These are phyloP conservation scores for Cytospora paraplurivora DNA, from an alignment of 2,329 filamentous ascomycete species.

Conservation along the genomic window DNA sequence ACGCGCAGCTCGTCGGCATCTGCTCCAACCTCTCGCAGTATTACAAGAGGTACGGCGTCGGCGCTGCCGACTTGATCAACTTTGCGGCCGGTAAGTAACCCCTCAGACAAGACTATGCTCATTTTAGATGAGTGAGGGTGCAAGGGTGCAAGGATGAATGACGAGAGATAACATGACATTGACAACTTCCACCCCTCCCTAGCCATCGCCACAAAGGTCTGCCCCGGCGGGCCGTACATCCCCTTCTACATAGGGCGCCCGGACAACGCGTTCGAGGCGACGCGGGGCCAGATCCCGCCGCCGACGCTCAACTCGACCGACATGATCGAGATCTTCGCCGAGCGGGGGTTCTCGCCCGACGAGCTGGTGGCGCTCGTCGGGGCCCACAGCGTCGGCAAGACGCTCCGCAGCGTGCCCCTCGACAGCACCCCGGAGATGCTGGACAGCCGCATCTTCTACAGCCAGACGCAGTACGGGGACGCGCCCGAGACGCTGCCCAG, in stretches of 20 bases:
- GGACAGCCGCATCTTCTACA: conserved; percentile 35
- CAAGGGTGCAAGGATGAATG: neutral
- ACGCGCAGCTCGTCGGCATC: conserved; percentile 17
- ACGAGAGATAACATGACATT: neutral
- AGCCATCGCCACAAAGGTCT: conserved; percentile 35
- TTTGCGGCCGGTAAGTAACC: conserved; percentile 22
- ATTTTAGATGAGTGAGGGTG: too few relatives aligned
- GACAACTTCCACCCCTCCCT: neutral
- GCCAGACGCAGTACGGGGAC: conserved; percentile 32
- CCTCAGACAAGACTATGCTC: too few relatives aligned
- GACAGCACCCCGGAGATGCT: conserved; percentile 32
- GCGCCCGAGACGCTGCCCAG: conserved; percentile 33
- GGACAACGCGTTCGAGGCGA: conserved; percentile 33
- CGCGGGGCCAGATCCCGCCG: conserved; percentile 31
- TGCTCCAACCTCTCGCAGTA: conserved; percentile 17
- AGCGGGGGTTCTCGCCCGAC: conserved; percentile 32
- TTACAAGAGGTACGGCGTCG: conserved; percentile 5
- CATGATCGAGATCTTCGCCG: conserved; percentile 31
- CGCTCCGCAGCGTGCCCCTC: conserved; percentile 31
- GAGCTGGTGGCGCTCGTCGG: conserved; percentile 36
- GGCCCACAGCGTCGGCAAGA: conserved; percentile 35
- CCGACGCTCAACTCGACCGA: conserved; percentile 28
- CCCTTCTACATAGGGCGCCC: conserved; percentile 34
- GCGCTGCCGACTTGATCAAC: conserved; percentile 26
- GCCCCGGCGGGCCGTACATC: conserved; percentile 32